phyloP scores from a whole-genome alignment of 805 yeast species.

The Ascoidea rubescens region DNA sequence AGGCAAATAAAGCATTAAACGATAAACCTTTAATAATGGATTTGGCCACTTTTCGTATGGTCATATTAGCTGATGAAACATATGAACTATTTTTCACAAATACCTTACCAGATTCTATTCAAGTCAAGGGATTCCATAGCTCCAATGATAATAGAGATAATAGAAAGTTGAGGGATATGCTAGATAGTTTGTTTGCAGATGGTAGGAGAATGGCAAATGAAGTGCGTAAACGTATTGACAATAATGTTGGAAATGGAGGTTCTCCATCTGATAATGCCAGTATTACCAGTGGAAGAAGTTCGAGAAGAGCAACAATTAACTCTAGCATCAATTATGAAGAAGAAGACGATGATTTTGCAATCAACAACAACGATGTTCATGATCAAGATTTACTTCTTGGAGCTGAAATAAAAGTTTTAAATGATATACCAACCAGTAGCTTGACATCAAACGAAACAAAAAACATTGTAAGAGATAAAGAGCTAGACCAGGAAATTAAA shows the following conservation, averaged over 20 bases:
- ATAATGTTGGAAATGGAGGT: neutral
- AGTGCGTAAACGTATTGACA: conserved; percentile 75
- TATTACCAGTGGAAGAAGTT: neutral
- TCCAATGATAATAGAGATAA: conserved; percentile 25
- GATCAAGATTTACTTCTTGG: conserved; percentile 7
- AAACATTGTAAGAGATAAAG: no score
- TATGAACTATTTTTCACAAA: conserved; percentile 71
- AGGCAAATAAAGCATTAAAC: conserved; percentile 70
- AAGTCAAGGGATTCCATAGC: conserved; percentile 18
- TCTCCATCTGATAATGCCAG: neutral
- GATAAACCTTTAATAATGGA: conserved; percentile 68
- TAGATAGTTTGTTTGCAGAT: conserved; percentile 83
- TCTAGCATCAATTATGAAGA: conserved; percentile 3
- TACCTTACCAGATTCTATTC: conserved; percentile 52
- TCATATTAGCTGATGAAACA: conserved; percentile 84
- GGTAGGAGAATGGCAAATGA: conserved; percentile 86
- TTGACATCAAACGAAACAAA: no score
- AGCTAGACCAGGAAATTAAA: no score
- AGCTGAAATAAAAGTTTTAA: conserved; percentile 7
- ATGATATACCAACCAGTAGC: neutral
- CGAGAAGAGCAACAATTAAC: neutral
- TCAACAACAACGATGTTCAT: conserved; percentile 3
- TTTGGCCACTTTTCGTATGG: conserved; percentile 88
- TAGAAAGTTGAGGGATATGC: conserved; percentile 67
- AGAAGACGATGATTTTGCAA: conserved; percentile 7